These are phyloP conservation scores for Plasmodium coatneyi DNA, from an alignment of 169 alveolate species.

Conservation along the genomic window DNA sequence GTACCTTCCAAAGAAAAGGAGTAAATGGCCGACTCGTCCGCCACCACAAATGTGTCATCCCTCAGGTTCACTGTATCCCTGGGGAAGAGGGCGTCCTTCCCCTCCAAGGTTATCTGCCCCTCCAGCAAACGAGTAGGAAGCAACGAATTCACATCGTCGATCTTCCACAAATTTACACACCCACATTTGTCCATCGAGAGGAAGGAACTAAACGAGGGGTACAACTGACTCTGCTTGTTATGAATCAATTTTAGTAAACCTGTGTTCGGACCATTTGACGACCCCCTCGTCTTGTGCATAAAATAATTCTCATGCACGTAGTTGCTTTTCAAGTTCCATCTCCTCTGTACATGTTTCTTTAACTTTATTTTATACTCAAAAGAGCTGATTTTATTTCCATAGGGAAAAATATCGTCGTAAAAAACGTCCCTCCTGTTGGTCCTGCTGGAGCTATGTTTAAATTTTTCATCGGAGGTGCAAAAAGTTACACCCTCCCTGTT, in stretches of 20 bases:
- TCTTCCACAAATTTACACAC: constrained; percentile 42
- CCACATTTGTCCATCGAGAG: constrained; percentile 55
- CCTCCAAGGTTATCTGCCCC: constrained; percentile 7
- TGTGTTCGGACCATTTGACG: neutral
- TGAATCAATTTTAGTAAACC: constrained; percentile 54
- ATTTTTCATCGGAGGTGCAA: constrained; percentile 22
- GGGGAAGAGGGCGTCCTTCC: neutral
- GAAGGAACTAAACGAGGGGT: constrained; percentile 49
- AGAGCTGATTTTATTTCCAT: constrained; percentile 59
- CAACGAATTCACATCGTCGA: constrained; percentile 33
- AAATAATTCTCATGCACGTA: constrained; percentile 68
- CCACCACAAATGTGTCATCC: constrained; percentile 10
- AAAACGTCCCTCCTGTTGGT: neutral
- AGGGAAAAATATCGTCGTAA: constrained; percentile 38
- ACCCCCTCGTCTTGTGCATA: constrained; percentile 9
- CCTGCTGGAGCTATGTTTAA: constrained; percentile 10
- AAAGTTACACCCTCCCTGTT: constrained; percentile 43
- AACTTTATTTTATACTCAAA: constrained; percentile 53
- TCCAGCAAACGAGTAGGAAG: constrained; percentile 18
- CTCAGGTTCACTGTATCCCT: constrained; percentile 23
- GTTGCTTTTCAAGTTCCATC: constrained; percentile 73
- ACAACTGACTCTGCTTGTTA: constrained; percentile 21
- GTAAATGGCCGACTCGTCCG: constrained; percentile 14
- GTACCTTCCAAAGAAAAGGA: constrained; percentile 21
- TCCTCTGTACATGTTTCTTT: constrained; percentile 59